These are phyloP conservation scores for Medicago ruthenica DNA, from an alignment of 306 rosid species.

Conservation along the genomic window DNA sequence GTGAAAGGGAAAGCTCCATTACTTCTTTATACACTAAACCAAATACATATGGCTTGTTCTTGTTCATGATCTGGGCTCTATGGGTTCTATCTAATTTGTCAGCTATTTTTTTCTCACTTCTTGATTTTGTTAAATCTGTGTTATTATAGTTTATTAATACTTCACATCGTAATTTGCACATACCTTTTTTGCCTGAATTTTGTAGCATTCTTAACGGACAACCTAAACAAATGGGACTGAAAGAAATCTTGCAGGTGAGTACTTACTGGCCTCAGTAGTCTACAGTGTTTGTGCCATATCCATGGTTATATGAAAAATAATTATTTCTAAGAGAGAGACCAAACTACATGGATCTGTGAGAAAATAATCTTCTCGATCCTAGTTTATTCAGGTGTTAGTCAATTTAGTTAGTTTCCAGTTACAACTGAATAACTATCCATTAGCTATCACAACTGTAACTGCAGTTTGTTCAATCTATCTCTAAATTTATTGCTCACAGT, in stretches of 20 bases:
- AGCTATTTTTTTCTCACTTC: constrained; percentile 16
- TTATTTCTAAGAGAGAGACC: background rate
- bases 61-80: constrained; percentile 3
- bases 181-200: constrained; percentile 28
- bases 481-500: background rate
- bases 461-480: background rate
- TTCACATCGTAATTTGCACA: constrained; percentile 17
- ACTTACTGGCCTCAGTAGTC: constrained; percentile 3
- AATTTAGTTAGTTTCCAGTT: background rate
- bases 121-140: background rate
- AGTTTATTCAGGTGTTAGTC: constrained; percentile 25
- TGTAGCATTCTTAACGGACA: constrained; percentile 82
- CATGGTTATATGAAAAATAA: constrained; percentile 13
- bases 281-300: constrained; percentile 16
- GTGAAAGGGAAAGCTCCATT: background rate
- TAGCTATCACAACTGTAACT: background rate
- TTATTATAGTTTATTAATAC: constrained; percentile 20
- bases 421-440: background rate
- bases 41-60: background rate
- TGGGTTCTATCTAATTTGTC: background rate
- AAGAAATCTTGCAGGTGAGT: constrained; percentile 81
- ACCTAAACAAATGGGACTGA: constrained; percentile 91
- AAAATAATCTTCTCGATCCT: background rate
- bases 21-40: background rate
- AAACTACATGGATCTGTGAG: background rate